These are phyloP conservation scores for Trichodelitschia bisporula DNA, from an alignment of 495 filamentous ascomycete genomes.

Conservation along the genomic window DNA sequence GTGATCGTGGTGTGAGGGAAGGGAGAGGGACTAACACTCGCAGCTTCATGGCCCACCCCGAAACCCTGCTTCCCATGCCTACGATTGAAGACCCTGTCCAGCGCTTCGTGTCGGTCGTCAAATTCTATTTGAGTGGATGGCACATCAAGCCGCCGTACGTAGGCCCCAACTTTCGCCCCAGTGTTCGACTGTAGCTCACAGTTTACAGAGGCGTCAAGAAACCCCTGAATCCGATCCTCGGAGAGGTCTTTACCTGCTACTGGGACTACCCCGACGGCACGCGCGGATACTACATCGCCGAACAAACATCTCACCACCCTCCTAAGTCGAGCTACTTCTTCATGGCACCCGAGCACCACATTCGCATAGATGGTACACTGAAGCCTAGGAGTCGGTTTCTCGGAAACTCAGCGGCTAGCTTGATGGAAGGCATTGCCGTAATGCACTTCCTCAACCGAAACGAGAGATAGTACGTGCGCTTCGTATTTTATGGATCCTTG, in stretches of 20 bases:
- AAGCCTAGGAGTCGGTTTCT: constrained; percentile 94
- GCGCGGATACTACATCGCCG: constrained; percentile 80
- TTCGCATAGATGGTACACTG: constrained; percentile 84
- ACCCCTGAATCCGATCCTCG: constrained; percentile 87
- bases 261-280: constrained; percentile 83
- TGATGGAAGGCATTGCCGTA: constrained; percentile 93
- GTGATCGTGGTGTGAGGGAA: constrained; percentile 3
- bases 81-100: constrained; percentile 72
- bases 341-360: constrained; percentile 85
- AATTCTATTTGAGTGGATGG: constrained; percentile 96
- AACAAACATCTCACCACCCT: constrained; percentile 95
- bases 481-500: background rate
- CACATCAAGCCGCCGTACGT: constrained; percentile 93
- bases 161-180: constrained; percentile 1
- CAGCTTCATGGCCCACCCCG: constrained; percentile 98
- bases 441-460: constrained; percentile 60
- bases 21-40: background rate
- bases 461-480: constrained; percentile 59
- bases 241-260: constrained; percentile 83
- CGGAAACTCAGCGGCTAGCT: constrained; percentile 87
- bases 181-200: constrained; percentile 1
- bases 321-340: constrained; percentile 99
- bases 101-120: constrained; percentile 82
- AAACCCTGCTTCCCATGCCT: constrained; percentile 74
- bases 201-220: constrained; percentile 77